A percentile compares a stretch with the other conserved stretches of the same genome.
These are phyloP conservation scores for Hortiboletus flavorubellus DNA, from an alignment of 768 basidiomycete species.

Conservation along the genomic window DNA sequence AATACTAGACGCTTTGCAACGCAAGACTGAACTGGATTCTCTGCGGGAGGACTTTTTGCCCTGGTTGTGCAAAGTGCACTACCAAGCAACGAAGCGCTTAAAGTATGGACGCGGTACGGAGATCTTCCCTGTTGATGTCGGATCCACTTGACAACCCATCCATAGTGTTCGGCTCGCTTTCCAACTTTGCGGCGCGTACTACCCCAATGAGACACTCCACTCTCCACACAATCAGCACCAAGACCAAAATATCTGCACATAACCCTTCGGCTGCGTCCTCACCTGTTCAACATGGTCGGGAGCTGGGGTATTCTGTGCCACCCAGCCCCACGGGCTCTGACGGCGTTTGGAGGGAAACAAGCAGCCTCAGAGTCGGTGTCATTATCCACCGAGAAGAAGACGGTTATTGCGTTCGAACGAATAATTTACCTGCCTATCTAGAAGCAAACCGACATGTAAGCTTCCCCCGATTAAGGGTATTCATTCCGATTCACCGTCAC, in stretches of 20 bases:
- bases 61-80: conserved; percentile 87
- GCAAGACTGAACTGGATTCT: conserved; percentile 72
- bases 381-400: conserved; percentile 51
- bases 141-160: background rate
- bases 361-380: conserved; percentile 62
- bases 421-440: conserved; percentile 72
- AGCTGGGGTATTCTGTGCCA: conserved; percentile 38
- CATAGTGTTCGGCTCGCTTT: conserved; percentile 45
- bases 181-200: conserved; percentile 43
- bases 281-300: conserved; percentile 25
- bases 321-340: conserved; percentile 45
- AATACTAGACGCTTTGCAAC: conserved; percentile 66
- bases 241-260: conserved; percentile 12
- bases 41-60: conserved; percentile 89
- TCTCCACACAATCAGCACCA: conserved; percentile 29
- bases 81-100: conserved; percentile 54
- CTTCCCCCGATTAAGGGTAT: background rate
- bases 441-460: conserved; percentile 79
- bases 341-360: conserved; percentile 31
- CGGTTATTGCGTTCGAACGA: conserved; percentile 66
- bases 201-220: conserved; percentile 55
- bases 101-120: conserved; percentile 57
- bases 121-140: background rate
- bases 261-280: conserved; percentile 11
- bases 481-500: conserved; percentile 14